Conservation (phyloP, 1,284 basidiomycete genomes). For the Tremellales sp. region DNA sequence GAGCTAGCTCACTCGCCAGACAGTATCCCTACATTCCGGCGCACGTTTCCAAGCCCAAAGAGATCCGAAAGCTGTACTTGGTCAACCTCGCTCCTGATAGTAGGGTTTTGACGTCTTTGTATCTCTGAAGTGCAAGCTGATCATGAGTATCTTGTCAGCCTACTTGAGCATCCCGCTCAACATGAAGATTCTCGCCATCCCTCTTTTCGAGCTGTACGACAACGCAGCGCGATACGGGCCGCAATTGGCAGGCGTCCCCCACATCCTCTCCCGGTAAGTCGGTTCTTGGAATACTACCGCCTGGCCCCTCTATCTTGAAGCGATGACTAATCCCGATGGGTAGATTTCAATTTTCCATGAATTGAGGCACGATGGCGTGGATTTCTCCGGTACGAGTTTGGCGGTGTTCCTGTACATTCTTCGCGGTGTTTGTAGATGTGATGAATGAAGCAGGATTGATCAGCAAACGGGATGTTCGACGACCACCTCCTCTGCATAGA, state of each 20-base stretch:
- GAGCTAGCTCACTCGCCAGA: neutral
- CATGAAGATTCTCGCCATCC: constrained; percentile 95
- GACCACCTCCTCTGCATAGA: too few relatives aligned
- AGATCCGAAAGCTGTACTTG: constrained; percentile 93
- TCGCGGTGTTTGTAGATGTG: too few relatives aligned
- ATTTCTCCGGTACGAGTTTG: too few relatives aligned
- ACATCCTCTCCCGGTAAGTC: constrained; percentile 80
- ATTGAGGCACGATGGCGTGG: too few relatives aligned
- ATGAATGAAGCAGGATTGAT: too few relatives aligned
- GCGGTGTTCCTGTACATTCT: too few relatives aligned
- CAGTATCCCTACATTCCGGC: constrained; percentile 97
- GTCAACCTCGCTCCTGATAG: constrained; percentile 93
- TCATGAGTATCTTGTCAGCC: constrained; percentile 55
- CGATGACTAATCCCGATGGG: too few relatives aligned
- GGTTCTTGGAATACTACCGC: too few relatives aligned
- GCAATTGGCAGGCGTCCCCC: constrained; percentile 89
- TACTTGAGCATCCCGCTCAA: constrained; percentile 94
- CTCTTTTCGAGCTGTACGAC: constrained; percentile 94
- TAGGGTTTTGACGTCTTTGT: constrained; percentile 51
- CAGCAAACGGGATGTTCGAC: too few relatives aligned
- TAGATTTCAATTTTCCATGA: too few relatives aligned
- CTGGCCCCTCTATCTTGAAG: neutral
- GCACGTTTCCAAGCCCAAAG: constrained; percentile 95
- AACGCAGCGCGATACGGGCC: constrained; percentile 93
- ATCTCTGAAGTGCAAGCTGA: neutral